A percentile compares a stretch with the other conserved stretches of the same genome.
phyloP scores from a whole-genome alignment of 495 filamentous ascomycete genomes.

The Penicillium samsonianum region DNA sequence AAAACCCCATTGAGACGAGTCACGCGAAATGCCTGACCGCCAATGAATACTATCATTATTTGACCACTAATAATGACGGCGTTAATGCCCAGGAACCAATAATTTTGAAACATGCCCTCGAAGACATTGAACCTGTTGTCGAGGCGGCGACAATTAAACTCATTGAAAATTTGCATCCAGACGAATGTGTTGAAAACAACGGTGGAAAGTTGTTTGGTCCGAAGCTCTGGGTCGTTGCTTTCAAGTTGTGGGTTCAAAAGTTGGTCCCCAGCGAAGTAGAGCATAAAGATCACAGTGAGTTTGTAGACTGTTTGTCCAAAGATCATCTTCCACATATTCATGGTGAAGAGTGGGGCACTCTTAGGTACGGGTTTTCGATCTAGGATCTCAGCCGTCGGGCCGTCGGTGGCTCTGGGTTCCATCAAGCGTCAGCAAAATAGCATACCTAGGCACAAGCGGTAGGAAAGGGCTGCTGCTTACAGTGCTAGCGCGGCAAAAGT shows the following conservation, averaged over 20 bases:
- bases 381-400: slow-evolving; percentile 74
- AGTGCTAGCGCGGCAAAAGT: slow-evolving; percentile 85
- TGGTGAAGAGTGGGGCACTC: slow-evolving; percentile 71
- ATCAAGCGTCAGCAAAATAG: too few relatives aligned
- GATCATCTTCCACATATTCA: slow-evolving; percentile 97
- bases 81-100: slow-evolving; percentile 83
- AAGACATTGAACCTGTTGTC: slow-evolving; percentile 92
- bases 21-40: slow-evolving; percentile 73
- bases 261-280: slow-evolving; percentile 74
- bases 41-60: slow-evolving; percentile 77
- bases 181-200: slow-evolving; percentile 93
- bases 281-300: slow-evolving; percentile 70
- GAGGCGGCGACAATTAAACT: slow-evolving; percentile 88
- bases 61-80: slow-evolving; percentile 76
- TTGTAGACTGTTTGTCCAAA: slow-evolving; percentile 83
- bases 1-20: too few relatives aligned
- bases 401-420: slow-evolving; percentile 70
- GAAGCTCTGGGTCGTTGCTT: slow-evolving; percentile 17
- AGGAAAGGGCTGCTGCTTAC: slow-evolving; percentile 21
- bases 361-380: slow-evolving; percentile 79
- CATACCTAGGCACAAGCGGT: too few relatives aligned
- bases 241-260: slow-evolving; percentile 49
- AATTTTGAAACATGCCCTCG: slow-evolving; percentile 74
- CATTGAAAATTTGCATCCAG: slow-evolving; percentile 97
- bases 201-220: slow-evolving; percentile 52